Evolutionary conservation across 176 grass and related monocot species (phyloP).

Genomic region (Triticum turgidum): DNA sequence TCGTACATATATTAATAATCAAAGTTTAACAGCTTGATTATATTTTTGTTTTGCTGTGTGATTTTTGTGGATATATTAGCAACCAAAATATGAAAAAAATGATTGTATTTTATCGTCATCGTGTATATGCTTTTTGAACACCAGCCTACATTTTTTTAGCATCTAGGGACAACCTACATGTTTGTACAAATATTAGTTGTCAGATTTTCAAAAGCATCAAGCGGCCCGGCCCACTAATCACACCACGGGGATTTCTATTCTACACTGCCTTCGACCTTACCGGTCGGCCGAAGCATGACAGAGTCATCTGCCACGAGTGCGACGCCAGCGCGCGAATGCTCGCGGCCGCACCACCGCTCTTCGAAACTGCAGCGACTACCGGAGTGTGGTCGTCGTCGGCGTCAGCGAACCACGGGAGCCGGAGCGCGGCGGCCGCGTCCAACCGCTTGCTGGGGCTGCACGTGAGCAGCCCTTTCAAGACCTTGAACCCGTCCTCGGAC

Average conservation of each 20-base stretch:
- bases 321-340: not conserved
- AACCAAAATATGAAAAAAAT: too few species aligned
- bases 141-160: too few species aligned
- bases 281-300: not conserved
- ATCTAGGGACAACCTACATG: too few species aligned
- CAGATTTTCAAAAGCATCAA: too few species aligned
- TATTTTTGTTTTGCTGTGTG: too few species aligned
- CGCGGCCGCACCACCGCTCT: not conserved
- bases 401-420: not conserved
- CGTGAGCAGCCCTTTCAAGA: conserved; percentile 10
- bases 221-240: too few species aligned
- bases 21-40: too few species aligned
- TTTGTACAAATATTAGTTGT: too few species aligned
- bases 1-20: too few species aligned
- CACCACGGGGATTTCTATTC: not conserved
- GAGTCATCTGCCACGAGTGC: not conserved
- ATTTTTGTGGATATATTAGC: too few species aligned
- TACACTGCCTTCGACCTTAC: not conserved
- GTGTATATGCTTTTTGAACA: too few species aligned
- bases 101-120: too few species aligned
- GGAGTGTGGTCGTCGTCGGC: not conserved
- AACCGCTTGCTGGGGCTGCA: conserved; percentile 5
- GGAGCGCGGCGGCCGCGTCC: not conserved
- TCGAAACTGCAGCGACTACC: not conserved
- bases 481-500: not conserved